Percentiles rank a stretch among this genome's conserved stretches.
Conservation (phyloP, 371 early-diverging fungal genomes). For the Mortierella sp. region DNA sequence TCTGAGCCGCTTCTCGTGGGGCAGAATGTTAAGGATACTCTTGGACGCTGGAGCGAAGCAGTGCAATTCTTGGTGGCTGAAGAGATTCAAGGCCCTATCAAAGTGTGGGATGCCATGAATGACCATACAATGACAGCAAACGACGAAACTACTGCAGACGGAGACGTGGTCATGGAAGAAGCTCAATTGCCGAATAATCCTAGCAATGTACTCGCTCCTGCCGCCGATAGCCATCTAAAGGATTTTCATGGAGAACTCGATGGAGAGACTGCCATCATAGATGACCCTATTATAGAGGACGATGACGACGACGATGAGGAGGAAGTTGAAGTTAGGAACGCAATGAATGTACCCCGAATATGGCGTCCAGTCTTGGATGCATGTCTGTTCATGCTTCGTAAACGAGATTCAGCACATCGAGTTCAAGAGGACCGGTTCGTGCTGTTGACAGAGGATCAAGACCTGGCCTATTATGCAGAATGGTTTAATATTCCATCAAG, state of each 20-base stretch:
- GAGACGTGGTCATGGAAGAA: slow-evolving; percentile 16
- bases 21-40: slow-evolving; percentile 45
- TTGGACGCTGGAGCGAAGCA: slow-evolving; percentile 50
- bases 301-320: slow-evolving; percentile 23
- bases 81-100: background rate
- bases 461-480: slow-evolving; percentile 32
- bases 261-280: background rate
- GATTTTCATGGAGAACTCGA: background rate
- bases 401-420: slow-evolving; percentile 34
- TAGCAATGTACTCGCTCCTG: background rate
- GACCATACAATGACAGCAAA: background rate
- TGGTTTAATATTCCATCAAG: slow-evolving; percentile 51
- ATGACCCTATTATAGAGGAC: slow-evolving; percentile 3
- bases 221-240: background rate
- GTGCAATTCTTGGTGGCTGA: slow-evolving; percentile 26
- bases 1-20: slow-evolving; percentile 38
- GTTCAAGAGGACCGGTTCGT: slow-evolving; percentile 36
- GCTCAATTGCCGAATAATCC: background rate
- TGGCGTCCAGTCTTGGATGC: slow-evolving; percentile 55
- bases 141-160: slow-evolving; percentile 5
- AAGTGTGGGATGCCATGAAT: background rate
- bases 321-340: slow-evolving; percentile 43
- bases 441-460: slow-evolving; percentile 44
- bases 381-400: slow-evolving; percentile 43
- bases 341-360: slow-evolving; percentile 45